Base-by-base conservation (phyloP, 2,329 filamentous ascomycete genomes). In the Colletotrichum acutatum region DNA sequence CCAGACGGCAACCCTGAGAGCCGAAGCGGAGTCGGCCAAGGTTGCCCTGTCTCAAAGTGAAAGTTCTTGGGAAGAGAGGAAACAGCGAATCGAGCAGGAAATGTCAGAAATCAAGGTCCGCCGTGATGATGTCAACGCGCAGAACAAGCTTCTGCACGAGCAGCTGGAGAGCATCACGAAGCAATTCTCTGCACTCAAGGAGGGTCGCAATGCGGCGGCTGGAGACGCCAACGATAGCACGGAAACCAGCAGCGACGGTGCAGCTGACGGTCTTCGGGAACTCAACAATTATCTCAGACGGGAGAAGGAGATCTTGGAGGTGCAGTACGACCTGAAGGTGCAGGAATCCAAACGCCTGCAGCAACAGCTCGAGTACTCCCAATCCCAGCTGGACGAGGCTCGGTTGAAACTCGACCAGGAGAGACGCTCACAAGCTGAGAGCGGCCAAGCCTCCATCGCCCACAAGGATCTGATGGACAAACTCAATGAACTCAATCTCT, bases 251-350 rank as follows among this genome's bases (percentile, higher is more conserved):
- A 80, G 86, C 5, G 84, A 85, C 28, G 85, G 92, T 11, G 73
- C 73, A n/a, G 67, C 71, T 19, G 94, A 95, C 76, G 94, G 94
- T 66, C 89, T 98, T 11, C 93, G 97, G 74, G 96, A 98, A 78
- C 90, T 99, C 69, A 97, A 97, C 83, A 93, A 90, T 74, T 99
- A 97, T 81, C 86, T 99, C 74, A 93, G 96, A 58, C 93, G 95
- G 54, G 97, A 99, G 84, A 99, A 98, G 86, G 97, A 98, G 80
- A 98, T 99, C 76, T 89, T 98, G 9, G 96, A 99, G 77, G 94
- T 98, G n/a, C 96, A 98, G 79, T 94, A 95, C 78, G 95, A 98
- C 77, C 87, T 98, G 57, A 95, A 96, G 78, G 88, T 92, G 0
- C 94, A 97, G 78, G 97, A 99, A 83, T 89, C 91, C 66, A 97